Percentiles rank a stretch among this genome's conserved stretches.
phyloP scores from a whole-genome alignment of 805 yeast genomes.

The Cyberlindnera sargentensis region DNA sequence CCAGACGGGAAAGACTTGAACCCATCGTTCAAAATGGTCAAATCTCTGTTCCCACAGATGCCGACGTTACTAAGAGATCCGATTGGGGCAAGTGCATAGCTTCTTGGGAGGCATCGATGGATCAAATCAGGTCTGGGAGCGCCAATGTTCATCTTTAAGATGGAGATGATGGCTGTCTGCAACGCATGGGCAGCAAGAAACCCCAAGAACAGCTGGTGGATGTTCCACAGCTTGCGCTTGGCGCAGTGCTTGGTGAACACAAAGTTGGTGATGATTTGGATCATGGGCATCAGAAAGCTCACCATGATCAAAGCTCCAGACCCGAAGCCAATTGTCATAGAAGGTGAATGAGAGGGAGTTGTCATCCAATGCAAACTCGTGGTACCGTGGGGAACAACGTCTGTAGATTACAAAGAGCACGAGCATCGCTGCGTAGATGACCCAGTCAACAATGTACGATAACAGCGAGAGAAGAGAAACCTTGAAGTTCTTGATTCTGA shows the following conservation, averaged over 20 bases:
- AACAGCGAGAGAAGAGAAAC: conserved; percentile 24
- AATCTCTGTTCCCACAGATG: conserved; percentile 36
- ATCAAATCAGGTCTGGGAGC: conserved; percentile 48
- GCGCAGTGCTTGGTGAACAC: conserved; percentile 15
- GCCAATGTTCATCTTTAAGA: conserved; percentile 43
- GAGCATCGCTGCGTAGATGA: conserved; percentile 16
- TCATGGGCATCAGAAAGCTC: conserved; percentile 27
- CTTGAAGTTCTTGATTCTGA: conserved; percentile 19
- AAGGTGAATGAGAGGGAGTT: conserved; percentile 27
- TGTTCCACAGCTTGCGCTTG: conserved; percentile 33
- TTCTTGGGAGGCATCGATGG: conserved; percentile 39
- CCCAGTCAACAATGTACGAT: conserved; percentile 29
- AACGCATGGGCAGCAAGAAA: conserved; percentile 31
- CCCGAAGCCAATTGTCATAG: conserved; percentile 30
- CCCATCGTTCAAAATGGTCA: conserved; percentile 37
- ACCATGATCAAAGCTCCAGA: conserved; percentile 26
- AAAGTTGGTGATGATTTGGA: conserved; percentile 21
- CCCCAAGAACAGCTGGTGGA: conserved; percentile 30
- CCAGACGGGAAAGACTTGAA: conserved; percentile 55
- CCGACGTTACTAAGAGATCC: conserved; percentile 37
- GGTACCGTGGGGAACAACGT: conserved; percentile 28
- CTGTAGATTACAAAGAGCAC: conserved; percentile 25
- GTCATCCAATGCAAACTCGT: conserved; percentile 35
- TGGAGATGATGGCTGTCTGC: conserved; percentile 33
- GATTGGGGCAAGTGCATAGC: conserved; percentile 25